Evolutionary conservation across 2,329 filamentous ascomycete genomes (phyloP).

Genomic region (Scedosporium aurantiacum): DNA sequence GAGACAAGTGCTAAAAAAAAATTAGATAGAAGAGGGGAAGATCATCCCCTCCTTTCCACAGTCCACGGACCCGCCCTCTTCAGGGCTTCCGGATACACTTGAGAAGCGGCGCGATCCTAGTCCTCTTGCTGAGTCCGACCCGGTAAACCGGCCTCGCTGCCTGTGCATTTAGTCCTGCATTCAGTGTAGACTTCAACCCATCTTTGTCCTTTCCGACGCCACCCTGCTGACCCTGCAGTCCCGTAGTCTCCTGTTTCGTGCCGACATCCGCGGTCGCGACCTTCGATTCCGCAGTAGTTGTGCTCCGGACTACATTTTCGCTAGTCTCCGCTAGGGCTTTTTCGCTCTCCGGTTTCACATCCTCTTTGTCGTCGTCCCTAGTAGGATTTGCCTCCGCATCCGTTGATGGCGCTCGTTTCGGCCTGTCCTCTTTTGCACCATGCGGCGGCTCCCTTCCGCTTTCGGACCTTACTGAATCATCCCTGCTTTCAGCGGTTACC

Average conservation of each 20-base stretch:
- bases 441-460: not conserved
- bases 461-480: not conserved
- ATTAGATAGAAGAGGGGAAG: too few species aligned
- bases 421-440: constrained; percentile 6
- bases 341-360: not conserved
- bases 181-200: constrained; percentile 4
- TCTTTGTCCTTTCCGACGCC: constrained; percentile 1
- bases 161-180: constrained; percentile 7
- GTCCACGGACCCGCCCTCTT: not conserved
- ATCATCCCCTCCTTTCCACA: not conserved
- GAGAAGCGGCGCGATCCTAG: constrained; percentile 38
- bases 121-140: constrained; percentile 39
- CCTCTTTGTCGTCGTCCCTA: not conserved
- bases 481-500: not conserved
- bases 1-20: too few species aligned
- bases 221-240: constrained; percentile 9
- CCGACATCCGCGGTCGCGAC: constrained; percentile 6
- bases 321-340: not conserved
- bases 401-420: not conserved
- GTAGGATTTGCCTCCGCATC: constrained; percentile 12
- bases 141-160: constrained; percentile 31
- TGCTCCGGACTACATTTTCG: not conserved
- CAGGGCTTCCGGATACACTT: constrained; percentile 21
- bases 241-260: constrained; percentile 9
- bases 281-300: not conserved